Base-by-base conservation (phyloP, 176 grass and related monocot genomes). In the Triticum urartu region DNA sequence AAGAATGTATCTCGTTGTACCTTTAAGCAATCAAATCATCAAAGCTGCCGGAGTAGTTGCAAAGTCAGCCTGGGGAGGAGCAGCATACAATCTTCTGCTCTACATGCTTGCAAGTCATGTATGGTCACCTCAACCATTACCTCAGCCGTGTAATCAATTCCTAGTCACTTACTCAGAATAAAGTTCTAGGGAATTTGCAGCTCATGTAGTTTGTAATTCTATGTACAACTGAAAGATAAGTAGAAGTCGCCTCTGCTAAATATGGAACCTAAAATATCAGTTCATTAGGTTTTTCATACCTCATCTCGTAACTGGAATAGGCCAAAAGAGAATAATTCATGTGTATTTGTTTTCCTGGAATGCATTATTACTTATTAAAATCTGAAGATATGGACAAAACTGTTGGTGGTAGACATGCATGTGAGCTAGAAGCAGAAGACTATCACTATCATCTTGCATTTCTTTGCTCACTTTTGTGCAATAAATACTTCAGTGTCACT, bases 71-170 rank as follows among this genome's bases (percentile, higher is more conserved):
- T 98, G 97, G 97, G 89, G 76, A 52, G 97, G 97, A 78, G 97
- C 97, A 91, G 97, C 92, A 68, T 98, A 95, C 64, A 95, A 98
- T 92, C 92, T 98, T 84, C 85, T 95, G 68, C 77, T 90, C 34
- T 98, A 94, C 89, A 94, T 98, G 93, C 88, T 98, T 73, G 97
- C 92, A 38, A 98, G 94, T 33, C 97, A 98, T 94, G 97, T 98
- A 98, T 47, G 79, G 15, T 6, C 5, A 45, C 22, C 26, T 64
- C 11, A 20, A 39, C 20, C 54, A 8, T 20, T 58, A 86, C 26
- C 14, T 64, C 34, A 45, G 43, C 8, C 7, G 84, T 72, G 26
- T 82, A 28, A 28, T 75, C 7, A 26, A 71, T 39, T 87, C 30
- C 11, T 9, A 17, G 43, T 47, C 68, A 84, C 68, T 76, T 83